Evolutionary conservation across 2,329 filamentous ascomycete genomes (phyloP).

Genomic region (Fusarium subtropicale): DNA sequence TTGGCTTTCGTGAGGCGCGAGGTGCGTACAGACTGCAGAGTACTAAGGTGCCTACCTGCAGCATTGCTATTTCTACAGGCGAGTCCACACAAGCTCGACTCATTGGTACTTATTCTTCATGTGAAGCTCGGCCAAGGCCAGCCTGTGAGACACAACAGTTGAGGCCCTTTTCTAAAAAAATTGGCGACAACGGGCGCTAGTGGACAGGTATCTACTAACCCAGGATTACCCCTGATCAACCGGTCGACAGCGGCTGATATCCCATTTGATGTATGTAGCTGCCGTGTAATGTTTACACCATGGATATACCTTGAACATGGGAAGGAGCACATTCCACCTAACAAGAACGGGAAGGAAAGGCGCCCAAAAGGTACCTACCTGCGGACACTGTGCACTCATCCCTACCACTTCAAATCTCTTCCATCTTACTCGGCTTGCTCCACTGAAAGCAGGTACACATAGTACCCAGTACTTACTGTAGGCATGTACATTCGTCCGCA

Average conservation of each 20-base stretch:
- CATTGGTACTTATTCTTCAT: neutral
- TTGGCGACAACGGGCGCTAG: slow-evolving; percentile 9
- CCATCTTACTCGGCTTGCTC: slow-evolving; percentile 25
- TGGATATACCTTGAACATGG: slow-evolving; percentile 18
- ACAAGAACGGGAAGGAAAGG: slow-evolving; percentile 14
- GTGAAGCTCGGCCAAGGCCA: neutral
- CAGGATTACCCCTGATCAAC: slow-evolving; percentile 13
- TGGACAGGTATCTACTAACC: neutral
- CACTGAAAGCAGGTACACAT: slow-evolving; percentile 21
- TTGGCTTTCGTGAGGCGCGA: slow-evolving; percentile 27
- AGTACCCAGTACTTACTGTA: neutral
- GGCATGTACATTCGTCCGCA: slow-evolving; percentile 16
- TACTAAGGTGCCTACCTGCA: neutral
- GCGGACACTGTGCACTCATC: slow-evolving; percentile 18
- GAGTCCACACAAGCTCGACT: slow-evolving; percentile 1
- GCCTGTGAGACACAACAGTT: neutral
- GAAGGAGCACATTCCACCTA: slow-evolving; percentile 4
- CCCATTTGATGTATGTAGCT: slow-evolving; percentile 24
- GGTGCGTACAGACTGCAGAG: slow-evolving; percentile 6
- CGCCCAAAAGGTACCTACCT: neutral
- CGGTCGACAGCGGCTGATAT: slow-evolving; percentile 35
- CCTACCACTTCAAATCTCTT: slow-evolving; percentile 22
- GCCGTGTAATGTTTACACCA: neutral
- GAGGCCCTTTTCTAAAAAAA: slow-evolving; percentile 2
- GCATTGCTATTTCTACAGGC: slow-evolving; percentile 17